Evolutionary conservation across 139 green algal species (phyloP), one percentile per base, ranked within the genome.

Genomic region (Asterochloris erici): DNA sequence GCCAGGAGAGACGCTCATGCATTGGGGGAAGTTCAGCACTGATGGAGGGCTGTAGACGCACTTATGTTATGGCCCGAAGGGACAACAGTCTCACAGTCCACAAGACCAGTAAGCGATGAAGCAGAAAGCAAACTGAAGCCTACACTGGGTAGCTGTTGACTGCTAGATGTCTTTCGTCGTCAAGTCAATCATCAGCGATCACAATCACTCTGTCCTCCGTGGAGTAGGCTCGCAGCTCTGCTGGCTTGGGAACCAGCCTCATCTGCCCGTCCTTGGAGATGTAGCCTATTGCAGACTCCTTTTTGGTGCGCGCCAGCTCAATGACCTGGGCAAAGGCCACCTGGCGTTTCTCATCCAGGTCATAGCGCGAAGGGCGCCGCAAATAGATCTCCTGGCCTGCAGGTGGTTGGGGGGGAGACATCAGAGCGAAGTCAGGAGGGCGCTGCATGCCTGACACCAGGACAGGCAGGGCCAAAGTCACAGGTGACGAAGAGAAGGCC

Each of bases 301-400:
- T 68, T 15, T 73, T 61, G 12, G n/a, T 63, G 27, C 85, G 81
- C 9, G 61, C 69, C 26, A 82, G 71, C 81, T 88, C 85, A 27
- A 68, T 62, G 21, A 85, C 29, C 77, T 81, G 68, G 24, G 78
- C 77, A 82, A 88, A 88, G 15, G 73, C 71, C n/a, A 74, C 29
- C 27, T 64, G 27, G 10, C 71, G n/a, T 16, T 81, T 74, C 13
- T 64, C 38, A 4, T n/a, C 19, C 17, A 84, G 76, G 14, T 61
- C 27, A 61, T 87, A 87, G 10, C 63, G 19, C 27, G 66, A 75
- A 10, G 84, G 84, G 12, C 79, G 74, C 60, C 81, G 54, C 84
- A 87, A 74, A 27, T 82, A 82, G 79, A 87, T 87, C 19, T 84
- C 84, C 68, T 84, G 79, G 26, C 84, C 85, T 88, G 76, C 84